Conservation (phyloP, 2,329 filamentous ascomycete genomes). For the Ophiocordyceps sinensis region DNA sequence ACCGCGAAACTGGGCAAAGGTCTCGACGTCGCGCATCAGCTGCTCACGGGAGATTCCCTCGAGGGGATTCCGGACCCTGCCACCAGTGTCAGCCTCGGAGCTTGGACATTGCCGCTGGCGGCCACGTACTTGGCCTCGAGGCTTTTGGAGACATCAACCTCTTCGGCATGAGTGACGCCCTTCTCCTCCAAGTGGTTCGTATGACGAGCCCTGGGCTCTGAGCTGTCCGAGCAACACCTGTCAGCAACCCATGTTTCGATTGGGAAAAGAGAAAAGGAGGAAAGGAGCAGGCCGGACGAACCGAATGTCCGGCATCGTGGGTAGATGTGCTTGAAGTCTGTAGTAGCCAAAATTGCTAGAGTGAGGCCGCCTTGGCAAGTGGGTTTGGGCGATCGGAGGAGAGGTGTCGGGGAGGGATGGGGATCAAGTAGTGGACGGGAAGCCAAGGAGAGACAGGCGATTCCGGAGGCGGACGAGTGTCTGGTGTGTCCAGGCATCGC, state of each 20-base stretch:
- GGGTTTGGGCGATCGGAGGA: conserved; percentile 1
- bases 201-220: conserved; percentile 5
- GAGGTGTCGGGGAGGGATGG: conserved; percentile 1
- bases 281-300: conserved; percentile 1
- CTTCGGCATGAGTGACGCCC: conserved; percentile 11
- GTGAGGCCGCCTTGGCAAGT: not conserved
- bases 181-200: conserved; percentile 13
- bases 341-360: not conserved
- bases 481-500: conserved; percentile 1
- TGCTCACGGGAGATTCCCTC: conserved; percentile 33
- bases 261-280: not conserved
- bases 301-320: conserved; percentile 11
- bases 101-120: not conserved
- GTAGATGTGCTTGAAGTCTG: not conserved
- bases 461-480: conserved; percentile 4
- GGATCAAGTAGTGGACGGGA: not conserved
- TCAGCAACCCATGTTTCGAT: not conserved
- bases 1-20: conserved; percentile 42
- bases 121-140: conserved; percentile 28
- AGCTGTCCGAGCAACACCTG: not conserved
- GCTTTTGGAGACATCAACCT: conserved; percentile 22
- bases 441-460: conserved; percentile 2
- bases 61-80: conserved; percentile 31
- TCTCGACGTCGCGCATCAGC: conserved; percentile 43
- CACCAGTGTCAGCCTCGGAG: not conserved